Percentiles rank a stretch among this genome's conserved stretches.
These are phyloP conservation scores for Mimosa bimucronata DNA, from an alignment of 306 rosid species.

Conservation along the genomic window DNA sequence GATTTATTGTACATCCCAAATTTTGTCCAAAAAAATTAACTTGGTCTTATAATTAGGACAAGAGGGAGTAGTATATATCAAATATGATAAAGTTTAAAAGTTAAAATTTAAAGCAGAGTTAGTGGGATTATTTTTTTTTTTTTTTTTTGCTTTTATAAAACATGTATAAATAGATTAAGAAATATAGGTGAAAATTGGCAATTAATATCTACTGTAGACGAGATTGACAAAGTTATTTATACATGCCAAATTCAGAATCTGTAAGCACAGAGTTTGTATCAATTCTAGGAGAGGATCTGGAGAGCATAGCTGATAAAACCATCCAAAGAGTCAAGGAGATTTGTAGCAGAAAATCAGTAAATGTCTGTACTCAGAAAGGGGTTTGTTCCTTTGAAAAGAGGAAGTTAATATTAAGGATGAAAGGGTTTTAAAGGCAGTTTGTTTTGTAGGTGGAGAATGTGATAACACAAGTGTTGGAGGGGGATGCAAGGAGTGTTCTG, in stretches of 20 bases:
- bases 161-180: no score
- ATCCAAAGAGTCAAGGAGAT: constrained; percentile 2
- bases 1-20: no score
- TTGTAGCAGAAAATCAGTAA: constrained; percentile 16
- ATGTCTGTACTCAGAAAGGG: background rate
- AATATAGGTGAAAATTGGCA: no score
- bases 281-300: background rate
- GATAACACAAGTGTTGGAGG: constrained; percentile 11
- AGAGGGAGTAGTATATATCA: no score
- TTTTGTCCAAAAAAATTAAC: no score
- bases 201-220: no score
- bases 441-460: constrained; percentile 15
- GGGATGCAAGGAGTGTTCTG: constrained; percentile 11
- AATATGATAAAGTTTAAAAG: no score
- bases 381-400: background rate
- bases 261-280: constrained; percentile 2
- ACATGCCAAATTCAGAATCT: background rate
- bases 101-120: no score
- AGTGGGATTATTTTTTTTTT: no score
- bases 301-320: background rate
- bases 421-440: background rate
- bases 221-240: background rate
- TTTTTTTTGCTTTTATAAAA: no score
- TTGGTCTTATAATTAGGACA: no score
- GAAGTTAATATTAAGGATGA: background rate